Percentiles rank a stretch among this genome's conserved stretches.
Conservation (phyloP, 345 rosid genomes). For the Carallia brachiata region DNA sequence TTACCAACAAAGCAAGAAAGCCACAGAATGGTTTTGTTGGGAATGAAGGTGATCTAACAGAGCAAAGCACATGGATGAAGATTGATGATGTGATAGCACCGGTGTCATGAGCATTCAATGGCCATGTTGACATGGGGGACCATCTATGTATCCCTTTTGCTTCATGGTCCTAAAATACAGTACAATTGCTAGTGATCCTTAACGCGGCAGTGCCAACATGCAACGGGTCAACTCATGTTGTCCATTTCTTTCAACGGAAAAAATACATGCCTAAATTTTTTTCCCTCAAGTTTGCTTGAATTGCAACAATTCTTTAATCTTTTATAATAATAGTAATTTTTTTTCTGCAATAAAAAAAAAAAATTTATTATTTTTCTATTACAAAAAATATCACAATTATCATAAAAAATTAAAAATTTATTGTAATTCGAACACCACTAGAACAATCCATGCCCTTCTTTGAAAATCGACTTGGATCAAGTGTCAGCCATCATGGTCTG, state of each 20-base stretch:
- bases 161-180: constrained; percentile 16
- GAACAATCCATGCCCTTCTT: background rate
- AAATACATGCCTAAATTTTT: too few relatives aligned
- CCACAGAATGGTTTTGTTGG: background rate
- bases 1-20: background rate
- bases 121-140: constrained; percentile 38
- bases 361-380: too few relatives aligned
- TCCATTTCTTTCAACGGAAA: background rate
- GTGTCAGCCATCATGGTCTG: too few relatives aligned
- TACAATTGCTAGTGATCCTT: background rate
- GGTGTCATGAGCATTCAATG: constrained; percentile 34
- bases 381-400: too few relatives aligned
- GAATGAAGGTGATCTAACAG: constrained; percentile 38
- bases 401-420: too few relatives aligned
- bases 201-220: background rate
- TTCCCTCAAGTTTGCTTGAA: too few relatives aligned
- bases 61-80: constrained; percentile 28
- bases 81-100: constrained; percentile 31
- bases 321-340: too few relatives aligned
- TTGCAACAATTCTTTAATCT: too few relatives aligned
- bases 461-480: background rate
- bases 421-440: too few relatives aligned
- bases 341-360: too few relatives aligned
- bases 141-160: constrained; percentile 5
- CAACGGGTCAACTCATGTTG: background rate